Evolutionary conservation across 164 flowering plant species (phyloP).

Genomic region (Euptelea pleiosperma): DNA sequence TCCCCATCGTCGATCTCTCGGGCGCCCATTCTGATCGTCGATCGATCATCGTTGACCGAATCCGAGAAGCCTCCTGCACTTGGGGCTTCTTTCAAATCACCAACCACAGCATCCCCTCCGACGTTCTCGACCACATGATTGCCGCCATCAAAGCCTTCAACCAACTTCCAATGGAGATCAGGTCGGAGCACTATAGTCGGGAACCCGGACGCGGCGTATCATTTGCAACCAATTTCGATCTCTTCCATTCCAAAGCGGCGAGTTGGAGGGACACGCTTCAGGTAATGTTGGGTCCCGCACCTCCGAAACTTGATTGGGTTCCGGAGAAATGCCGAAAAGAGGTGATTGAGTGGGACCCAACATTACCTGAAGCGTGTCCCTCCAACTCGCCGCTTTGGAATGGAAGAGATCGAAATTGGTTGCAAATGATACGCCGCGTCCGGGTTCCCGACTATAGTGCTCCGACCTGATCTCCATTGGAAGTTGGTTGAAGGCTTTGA

Average conservation of each 20-base stretch:
- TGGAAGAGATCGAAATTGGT: constrained; percentile 41
- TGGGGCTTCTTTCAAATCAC: constrained; percentile 55
- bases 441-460: constrained; percentile 30
- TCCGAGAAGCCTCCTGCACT: constrained; percentile 29
- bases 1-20: constrained; percentile 47
- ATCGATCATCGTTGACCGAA: constrained; percentile 26
- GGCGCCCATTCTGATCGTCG: constrained; percentile 18
- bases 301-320: constrained; percentile 17
- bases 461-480: constrained; percentile 29
- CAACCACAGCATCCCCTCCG: constrained; percentile 42
- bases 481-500: constrained; percentile 45
- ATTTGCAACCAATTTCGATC: constrained; percentile 37
- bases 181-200: constrained; percentile 28
- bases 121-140: constrained; percentile 22
- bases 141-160: constrained; percentile 33
- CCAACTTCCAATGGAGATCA: constrained; percentile 41
- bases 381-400: constrained; percentile 60
- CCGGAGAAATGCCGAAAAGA: constrained; percentile 46
- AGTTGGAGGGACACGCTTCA: constrained; percentile 57
- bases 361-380: constrained; percentile 41
- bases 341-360: constrained; percentile 42
- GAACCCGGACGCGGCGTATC: constrained; percentile 25
- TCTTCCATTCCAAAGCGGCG: constrained; percentile 48
- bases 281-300: constrained; percentile 28
- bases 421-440: constrained; percentile 24